These are phyloP conservation scores for Phaseolus lunatus DNA, from an alignment of 306 rosid genomes.

Conservation along the genomic window DNA sequence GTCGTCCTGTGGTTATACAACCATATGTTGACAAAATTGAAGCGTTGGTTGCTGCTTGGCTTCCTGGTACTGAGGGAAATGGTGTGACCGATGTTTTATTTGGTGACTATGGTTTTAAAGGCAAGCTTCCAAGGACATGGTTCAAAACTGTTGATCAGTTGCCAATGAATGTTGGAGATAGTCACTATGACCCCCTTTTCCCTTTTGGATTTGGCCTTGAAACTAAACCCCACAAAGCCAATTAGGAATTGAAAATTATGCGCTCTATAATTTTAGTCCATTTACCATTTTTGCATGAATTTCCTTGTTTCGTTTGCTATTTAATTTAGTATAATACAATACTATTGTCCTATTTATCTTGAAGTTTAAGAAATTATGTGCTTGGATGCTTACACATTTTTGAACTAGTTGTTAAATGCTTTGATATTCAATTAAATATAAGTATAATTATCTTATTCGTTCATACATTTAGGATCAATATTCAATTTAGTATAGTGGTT, in stretches of 20 bases:
- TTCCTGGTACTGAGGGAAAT: no score
- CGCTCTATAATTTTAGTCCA: not conserved
- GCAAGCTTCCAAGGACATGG: no score
- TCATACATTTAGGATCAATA: no score
- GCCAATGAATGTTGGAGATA: conserved; percentile 30
- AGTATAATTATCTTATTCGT: no score
- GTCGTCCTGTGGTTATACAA: no score
- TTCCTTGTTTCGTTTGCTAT: not conserved
- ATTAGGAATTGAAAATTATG: conserved; percentile 3
- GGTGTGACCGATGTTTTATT: no score
- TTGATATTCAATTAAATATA: no score
- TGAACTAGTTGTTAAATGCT: not conserved
- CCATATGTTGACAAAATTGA: no score
- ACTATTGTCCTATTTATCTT: not conserved
- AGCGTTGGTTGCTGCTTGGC: no score
- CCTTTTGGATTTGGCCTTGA: conserved; percentile 57
- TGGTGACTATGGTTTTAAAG: no score
- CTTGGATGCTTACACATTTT: no score
- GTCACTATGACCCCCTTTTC: conserved; percentile 52
- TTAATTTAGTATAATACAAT: not conserved
- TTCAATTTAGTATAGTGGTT: no score
- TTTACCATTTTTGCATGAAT: not conserved
- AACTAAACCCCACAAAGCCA: conserved; percentile 12
- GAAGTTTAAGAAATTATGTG: not conserved
- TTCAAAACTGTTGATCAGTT: conserved; percentile 40